Evolutionary conservation across 768 basidiomycete species (phyloP).

Genomic region (Boletus pseudopeckii): DNA sequence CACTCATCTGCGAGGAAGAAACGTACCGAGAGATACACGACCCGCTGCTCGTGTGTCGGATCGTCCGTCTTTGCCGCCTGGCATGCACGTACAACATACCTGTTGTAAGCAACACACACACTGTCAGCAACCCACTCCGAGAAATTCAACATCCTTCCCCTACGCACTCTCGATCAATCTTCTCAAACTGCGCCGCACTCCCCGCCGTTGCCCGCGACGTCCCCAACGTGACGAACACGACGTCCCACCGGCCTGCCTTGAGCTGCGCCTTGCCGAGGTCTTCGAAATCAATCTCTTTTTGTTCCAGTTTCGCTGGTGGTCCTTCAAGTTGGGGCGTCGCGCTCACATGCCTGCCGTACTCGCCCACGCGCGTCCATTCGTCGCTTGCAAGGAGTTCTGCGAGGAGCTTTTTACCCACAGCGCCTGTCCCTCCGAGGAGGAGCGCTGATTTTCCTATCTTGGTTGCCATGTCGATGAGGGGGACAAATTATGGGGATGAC

Average conservation of each 20-base stretch:
- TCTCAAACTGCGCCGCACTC: slow-evolving; percentile 63
- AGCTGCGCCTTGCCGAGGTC: slow-evolving; percentile 51
- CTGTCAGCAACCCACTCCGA: background rate
- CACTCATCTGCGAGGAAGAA: background rate
- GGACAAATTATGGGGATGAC: too few species aligned
- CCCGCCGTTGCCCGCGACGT: slow-evolving; percentile 62
- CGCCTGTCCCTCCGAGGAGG: slow-evolving; percentile 73
- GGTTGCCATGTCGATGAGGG: background rate
- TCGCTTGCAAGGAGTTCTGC: slow-evolving; percentile 55
- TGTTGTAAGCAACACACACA: slow-evolving; percentile 15
- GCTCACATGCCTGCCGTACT: slow-evolving; percentile 67
- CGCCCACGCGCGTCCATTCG: slow-evolving; percentile 56
- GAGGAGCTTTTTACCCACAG: slow-evolving; percentile 59
- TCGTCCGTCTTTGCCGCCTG: slow-evolving; percentile 55
- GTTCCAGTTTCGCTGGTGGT: slow-evolving; percentile 55
- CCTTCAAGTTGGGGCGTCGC: slow-evolving; percentile 37
- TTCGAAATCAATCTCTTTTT: slow-evolving; percentile 68
- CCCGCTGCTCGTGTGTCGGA: slow-evolving; percentile 45
- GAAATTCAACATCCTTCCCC: too few species aligned
- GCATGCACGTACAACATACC: slow-evolving; percentile 75
- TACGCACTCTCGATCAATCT: slow-evolving; percentile 71
- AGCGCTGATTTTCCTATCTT: slow-evolving; percentile 46
- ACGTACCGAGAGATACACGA: slow-evolving; percentile 65
- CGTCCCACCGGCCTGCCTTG: slow-evolving; percentile 62
- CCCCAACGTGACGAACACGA: slow-evolving; percentile 73